Evolutionary conservation across 202 grass and related monocot genomes (phyloP).

Genomic region (Schoenoplectus triqueter): DNA sequence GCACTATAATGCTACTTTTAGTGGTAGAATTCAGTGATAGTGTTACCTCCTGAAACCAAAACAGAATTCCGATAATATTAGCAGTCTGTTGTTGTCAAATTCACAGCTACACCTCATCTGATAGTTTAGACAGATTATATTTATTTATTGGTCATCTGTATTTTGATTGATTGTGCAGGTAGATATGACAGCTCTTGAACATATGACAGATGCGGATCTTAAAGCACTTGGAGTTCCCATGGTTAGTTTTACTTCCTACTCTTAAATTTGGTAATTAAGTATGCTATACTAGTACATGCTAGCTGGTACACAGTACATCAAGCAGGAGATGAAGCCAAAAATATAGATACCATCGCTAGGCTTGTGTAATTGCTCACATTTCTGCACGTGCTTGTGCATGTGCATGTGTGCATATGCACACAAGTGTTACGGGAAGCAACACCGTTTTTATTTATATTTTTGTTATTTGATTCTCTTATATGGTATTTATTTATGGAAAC

Average conservation of each 20-base stretch:
- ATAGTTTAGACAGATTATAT: neutral
- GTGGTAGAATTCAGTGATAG: neutral
- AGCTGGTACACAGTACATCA: neutral
- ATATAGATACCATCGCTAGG: neutral
- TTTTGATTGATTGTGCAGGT: constrained; percentile 55
- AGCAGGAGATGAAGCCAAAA: constrained; percentile 1
- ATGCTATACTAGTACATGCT: neutral
- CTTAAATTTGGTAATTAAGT: neutral
- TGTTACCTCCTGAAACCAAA: neutral
- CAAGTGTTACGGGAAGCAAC: too few relatives aligned
- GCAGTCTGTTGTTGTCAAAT: neutral
- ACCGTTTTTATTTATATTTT: too few relatives aligned
- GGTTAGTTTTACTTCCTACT: constrained; percentile 48
- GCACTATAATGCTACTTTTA: constrained; percentile 12
- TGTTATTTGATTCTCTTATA: too few relatives aligned
- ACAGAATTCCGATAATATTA: neutral
- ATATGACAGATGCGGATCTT: constrained; percentile 95
- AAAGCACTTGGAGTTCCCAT: constrained; percentile 95
- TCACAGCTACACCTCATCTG: neutral
- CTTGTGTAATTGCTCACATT: neutral
- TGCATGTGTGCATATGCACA: too few relatives aligned
- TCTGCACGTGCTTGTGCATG: neutral
- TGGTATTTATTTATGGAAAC: neutral
- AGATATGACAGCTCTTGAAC: constrained; percentile 91
- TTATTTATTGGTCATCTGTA: constrained; percentile 19